These are phyloP conservation scores for Ceratocystis huliohia DNA, from an alignment of 2,329 filamentous ascomycete genomes.

Conservation along the genomic window DNA sequence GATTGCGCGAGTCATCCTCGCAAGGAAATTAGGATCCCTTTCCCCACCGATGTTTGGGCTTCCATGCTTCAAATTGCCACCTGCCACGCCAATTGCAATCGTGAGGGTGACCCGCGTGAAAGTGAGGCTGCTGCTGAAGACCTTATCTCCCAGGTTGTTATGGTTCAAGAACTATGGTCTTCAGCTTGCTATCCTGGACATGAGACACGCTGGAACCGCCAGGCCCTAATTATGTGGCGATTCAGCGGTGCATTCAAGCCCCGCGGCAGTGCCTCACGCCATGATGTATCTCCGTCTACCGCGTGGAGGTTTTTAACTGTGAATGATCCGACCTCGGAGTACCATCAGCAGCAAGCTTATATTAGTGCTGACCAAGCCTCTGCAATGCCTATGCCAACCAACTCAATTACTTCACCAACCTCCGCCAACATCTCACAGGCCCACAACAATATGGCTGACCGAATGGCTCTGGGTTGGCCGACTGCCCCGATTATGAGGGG, in stretches of 20 bases:
- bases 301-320: conserved; percentile 51
- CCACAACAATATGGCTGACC: background rate
- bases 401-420: conserved; percentile 42
- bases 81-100: conserved; percentile 37
- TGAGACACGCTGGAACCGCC: conserved; percentile 39
- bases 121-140: conserved; percentile 23
- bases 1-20: conserved; percentile 38
- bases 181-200: conserved; percentile 33
- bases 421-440: conserved; percentile 26
- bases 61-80: conserved; percentile 45
- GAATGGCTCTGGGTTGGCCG: conserved; percentile 13
- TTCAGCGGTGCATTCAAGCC: conserved; percentile 42
- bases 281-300: conserved; percentile 28
- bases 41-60: conserved; percentile 46
- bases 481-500: conserved; percentile 16
- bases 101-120: conserved; percentile 24
- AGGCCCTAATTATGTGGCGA: conserved; percentile 50
- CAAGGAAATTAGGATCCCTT: conserved; percentile 42
- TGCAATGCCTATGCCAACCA: conserved; percentile 23
- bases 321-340: conserved; percentile 46
- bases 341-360: conserved; percentile 40
- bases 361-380: conserved; percentile 1
- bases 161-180: conserved; percentile 56
- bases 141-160: conserved; percentile 35
- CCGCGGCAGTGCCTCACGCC: conserved; percentile 14